Conservation (phyloP, 306 rosid genomes). For the Trifolium dubium region DNA sequence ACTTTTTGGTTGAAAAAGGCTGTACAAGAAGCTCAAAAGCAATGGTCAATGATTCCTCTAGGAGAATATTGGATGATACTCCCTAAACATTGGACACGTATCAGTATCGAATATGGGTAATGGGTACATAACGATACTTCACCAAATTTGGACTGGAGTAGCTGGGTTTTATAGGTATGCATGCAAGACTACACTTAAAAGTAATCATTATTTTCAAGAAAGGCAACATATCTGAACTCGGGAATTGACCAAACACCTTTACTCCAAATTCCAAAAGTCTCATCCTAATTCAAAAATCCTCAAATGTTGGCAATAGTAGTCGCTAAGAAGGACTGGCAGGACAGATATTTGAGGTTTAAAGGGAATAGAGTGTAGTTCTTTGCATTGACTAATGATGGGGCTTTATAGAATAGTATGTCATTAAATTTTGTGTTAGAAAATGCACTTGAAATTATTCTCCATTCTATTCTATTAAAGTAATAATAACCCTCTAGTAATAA, state of each 20-base stretch:
- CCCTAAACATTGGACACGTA: not conserved
- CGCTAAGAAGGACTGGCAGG: not conserved
- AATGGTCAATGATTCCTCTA: not conserved
- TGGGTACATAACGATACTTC: not conserved
- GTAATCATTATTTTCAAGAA: slow-evolving; percentile 11
- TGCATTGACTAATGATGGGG: not conserved
- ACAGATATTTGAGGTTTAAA: slow-evolving; percentile 4
- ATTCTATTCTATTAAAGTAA: not conserved
- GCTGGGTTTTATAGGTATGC: not conserved
- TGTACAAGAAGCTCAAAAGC: not conserved
- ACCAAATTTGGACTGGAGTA: not conserved
- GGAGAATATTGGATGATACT: not conserved
- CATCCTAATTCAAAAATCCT: not conserved
- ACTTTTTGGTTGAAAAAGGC: too few species aligned
- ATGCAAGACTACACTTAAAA: not conserved
- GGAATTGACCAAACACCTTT: not conserved
- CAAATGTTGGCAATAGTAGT: not conserved
- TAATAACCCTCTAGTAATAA: not conserved
- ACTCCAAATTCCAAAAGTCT: not conserved
- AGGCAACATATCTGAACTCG: not conserved
- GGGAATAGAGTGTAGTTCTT: not conserved
- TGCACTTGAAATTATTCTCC: not conserved
- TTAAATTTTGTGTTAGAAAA: slow-evolving; percentile 5
- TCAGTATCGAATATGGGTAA: not conserved
- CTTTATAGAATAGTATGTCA: not conserved